phyloP scores from a whole-genome alignment of 768 basidiomycete genomes.

The Lentinula sp. region DNA sequence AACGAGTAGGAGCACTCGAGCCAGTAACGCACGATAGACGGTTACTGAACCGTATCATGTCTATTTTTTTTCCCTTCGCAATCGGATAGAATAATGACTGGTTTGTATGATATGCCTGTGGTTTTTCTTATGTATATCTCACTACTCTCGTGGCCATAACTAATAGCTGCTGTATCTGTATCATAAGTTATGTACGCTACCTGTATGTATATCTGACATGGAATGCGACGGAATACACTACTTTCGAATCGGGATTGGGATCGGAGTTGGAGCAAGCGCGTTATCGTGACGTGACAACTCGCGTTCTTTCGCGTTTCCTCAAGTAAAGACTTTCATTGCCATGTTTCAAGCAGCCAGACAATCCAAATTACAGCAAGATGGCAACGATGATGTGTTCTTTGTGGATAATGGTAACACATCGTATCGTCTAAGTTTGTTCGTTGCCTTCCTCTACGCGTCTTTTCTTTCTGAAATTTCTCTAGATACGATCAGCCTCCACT shows the following conservation, averaged over 20 bases:
- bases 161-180: constrained; percentile 2
- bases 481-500: constrained; percentile 86
- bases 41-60: neutral
- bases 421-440: constrained; percentile 75
- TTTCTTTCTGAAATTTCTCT: neutral
- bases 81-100: neutral
- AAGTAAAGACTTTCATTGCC: neutral
- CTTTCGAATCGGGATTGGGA: too few species aligned
- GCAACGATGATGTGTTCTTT: constrained; percentile 17
- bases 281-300: neutral
- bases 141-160: neutral
- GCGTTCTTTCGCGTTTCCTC: neutral
- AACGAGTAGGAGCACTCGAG: constrained; percentile 2
- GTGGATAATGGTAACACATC: constrained; percentile 45
- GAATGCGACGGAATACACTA: too few species aligned
- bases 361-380: neutral
- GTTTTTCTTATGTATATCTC: constrained; percentile 1
- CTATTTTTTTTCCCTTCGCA: neutral
- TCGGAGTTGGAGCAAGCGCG: neutral
- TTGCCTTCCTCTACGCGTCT: constrained; percentile 5
- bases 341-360: constrained; percentile 5
- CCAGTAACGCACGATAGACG: neutral
- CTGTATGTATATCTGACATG: neutral
- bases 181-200: constrained; percentile 4
- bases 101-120: neutral